Conservation (phyloP, 2,329 filamentous ascomycete species). For the Neofusicoccum kwambonambiense region DNA sequence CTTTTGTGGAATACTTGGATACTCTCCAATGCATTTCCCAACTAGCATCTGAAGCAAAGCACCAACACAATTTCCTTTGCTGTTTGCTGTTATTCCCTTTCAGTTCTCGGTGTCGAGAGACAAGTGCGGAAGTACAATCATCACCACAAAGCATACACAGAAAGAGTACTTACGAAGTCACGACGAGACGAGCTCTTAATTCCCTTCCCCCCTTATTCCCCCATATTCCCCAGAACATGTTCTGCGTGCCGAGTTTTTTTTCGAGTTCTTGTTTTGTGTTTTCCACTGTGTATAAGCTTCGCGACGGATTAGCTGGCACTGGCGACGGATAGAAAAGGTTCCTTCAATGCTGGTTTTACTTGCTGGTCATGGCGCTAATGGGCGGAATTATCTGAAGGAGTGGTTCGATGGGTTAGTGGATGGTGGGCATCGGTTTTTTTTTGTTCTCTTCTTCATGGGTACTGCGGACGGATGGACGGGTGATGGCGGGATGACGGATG, state of each 20-base stretch:
- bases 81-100: background rate
- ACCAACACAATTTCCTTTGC: background rate
- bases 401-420: background rate
- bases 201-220: background rate
- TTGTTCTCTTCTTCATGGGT: background rate
- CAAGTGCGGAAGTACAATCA: conserved; percentile 7
- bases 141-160: conserved; percentile 1
- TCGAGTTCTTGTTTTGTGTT: background rate
- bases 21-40: background rate
- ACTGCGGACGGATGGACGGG: background rate
- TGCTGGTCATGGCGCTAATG: conserved; percentile 7
- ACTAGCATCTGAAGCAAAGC: background rate
- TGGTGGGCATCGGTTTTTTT: background rate
- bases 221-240: background rate
- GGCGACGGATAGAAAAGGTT: conserved; percentile 8
- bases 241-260: background rate
- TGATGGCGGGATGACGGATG: background rate
- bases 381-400: background rate
- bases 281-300: background rate
- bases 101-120: background rate
- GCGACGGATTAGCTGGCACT: background rate
- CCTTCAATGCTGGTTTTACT: background rate
- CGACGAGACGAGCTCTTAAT: conserved; percentile 12
- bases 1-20: background rate
- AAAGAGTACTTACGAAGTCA: conserved; percentile 12